Evolutionary conservation across 148 eudicot species (phyloP), one percentile per base, ranked within the genome.

Genomic region (Rhododendron simsii): DNA sequence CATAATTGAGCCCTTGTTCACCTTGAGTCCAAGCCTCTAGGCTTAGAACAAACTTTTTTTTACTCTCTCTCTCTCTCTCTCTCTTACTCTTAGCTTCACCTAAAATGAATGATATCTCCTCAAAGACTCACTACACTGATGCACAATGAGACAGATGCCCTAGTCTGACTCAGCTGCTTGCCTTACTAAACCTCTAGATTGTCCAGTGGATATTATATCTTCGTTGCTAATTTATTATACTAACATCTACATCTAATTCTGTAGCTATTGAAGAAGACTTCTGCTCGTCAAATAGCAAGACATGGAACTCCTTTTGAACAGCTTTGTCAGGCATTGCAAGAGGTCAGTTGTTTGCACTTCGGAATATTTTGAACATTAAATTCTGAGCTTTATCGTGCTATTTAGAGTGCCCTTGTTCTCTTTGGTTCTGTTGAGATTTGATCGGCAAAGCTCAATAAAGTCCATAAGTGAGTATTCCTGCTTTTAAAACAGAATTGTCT

Each of bases 241-340:
- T 90, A 91, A 90, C 85, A 84, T 86, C 84, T 88, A 78, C 90
- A 30, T 89, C 85, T 89, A 85, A 90, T 88, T 91, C 89, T 91
- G 93, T 90, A 95, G 98, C 91, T 95, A 86, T 87, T 95, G 91
- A 95, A 95, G 94, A 93, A 94, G 90, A 92, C 92, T 21, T 92
- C 92, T 30, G 90, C 89, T 47, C 86, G 88, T 45, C 94, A 94
- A 86, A 90, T 88, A 75, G 87, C 92, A 20, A 91, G 88, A 88
- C 84, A 83, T 83, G 95, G 93, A 48, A 92, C 98, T 39, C 95
- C 94, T 6, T 89, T 92, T 61, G 96, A 94, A 89, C 95, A 95
- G 84, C 94, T 95, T 88, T 92, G 96, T 14, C 92, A 91, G 20
- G 90, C 93, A 26, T 57, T 95, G 84, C 93, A 89, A 82, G 92